Conservation (phyloP, 805 yeast species). For the Wickerhamomyces bisporus region DNA sequence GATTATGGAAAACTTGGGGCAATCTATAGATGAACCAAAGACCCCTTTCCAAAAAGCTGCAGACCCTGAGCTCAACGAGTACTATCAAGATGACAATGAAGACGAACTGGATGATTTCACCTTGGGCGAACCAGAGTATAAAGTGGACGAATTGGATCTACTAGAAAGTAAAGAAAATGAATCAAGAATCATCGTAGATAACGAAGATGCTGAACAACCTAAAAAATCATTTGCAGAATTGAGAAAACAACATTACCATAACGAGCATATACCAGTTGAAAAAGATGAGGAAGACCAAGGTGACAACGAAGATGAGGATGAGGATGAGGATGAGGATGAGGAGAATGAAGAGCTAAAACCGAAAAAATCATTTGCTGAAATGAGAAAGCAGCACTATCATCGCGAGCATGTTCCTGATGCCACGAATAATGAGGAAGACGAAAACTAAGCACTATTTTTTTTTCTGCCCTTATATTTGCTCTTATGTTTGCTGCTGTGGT, state of each 20-base stretch:
- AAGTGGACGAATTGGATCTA: constrained; percentile 25
- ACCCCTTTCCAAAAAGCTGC: constrained; percentile 93
- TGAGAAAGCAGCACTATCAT: constrained; percentile 21
- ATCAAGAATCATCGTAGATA: constrained; percentile 31
- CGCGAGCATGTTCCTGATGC: constrained; percentile 15
- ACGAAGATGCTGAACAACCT: constrained; percentile 23
- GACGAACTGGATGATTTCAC: constrained; percentile 45
- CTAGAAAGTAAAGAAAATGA: constrained; percentile 16
- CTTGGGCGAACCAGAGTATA: constrained; percentile 52
- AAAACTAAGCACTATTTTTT: too few species aligned
- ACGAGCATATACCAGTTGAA: constrained; percentile 33
- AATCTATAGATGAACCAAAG: constrained; percentile 88
- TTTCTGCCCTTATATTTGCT: too few species aligned
- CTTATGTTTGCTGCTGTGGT: too few species aligned
- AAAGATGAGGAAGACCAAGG: constrained; percentile 14
- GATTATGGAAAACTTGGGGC: constrained; percentile 32
- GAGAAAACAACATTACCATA: constrained; percentile 77
- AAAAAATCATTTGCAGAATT: constrained; percentile 59
- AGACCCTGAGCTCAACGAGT: constrained; percentile 69
- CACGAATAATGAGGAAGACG: constrained; percentile 8
- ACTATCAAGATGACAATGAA: constrained; percentile 64
- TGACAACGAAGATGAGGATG: constrained; percentile 8
- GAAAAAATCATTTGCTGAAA: constrained; percentile 25
- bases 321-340: constrained; percentile 15
- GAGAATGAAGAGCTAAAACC: constrained; percentile 41